Evolutionary conservation across 495 filamentous ascomycete genomes (phyloP).

Genomic region (Penicillium parvum): DNA sequence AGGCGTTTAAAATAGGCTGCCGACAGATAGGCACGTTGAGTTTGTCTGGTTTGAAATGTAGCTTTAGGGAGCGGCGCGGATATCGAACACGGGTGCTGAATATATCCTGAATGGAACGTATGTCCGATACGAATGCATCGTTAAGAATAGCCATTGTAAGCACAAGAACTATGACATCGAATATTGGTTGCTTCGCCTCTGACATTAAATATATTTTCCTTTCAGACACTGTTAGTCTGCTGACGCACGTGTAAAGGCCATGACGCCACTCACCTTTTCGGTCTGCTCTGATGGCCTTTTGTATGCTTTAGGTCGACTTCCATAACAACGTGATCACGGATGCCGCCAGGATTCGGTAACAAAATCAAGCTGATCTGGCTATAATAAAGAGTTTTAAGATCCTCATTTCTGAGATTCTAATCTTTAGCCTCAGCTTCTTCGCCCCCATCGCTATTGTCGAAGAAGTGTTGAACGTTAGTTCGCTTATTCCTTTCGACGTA

Average conservation of each 20-base stretch:
- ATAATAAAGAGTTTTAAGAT: conserved; percentile 17
- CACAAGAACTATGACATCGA: conserved; percentile 13
- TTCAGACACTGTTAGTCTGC: neutral
- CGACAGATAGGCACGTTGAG: conserved; percentile 12
- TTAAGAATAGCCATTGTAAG: conserved; percentile 7
- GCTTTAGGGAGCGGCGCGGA: conserved; percentile 4
- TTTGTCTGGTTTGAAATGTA: conserved; percentile 2
- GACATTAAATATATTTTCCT: conserved; percentile 14
- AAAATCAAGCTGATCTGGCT: conserved; percentile 12
- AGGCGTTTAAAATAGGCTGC: conserved; percentile 2
- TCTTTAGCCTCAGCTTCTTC: neutral
- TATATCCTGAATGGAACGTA: conserved; percentile 10
- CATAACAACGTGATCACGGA: conserved; percentile 8
- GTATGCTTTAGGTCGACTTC: conserved; percentile 14
- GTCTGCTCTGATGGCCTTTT: conserved; percentile 8
- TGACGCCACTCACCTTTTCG: conserved; percentile 3
- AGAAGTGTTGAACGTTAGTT: conserved; percentile 5
- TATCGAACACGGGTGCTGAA: conserved; percentile 1
- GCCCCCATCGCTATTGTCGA: neutral
- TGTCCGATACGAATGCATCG: conserved; percentile 4
- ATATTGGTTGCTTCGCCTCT: conserved; percentile 10
- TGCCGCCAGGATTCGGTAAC: conserved; percentile 10
- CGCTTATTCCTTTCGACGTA: conserved; percentile 4
- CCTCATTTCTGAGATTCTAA: conserved; percentile 3
- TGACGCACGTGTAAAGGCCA: neutral